Conservation (phyloP, 129 eudicot genomes). For the Heracleum sosnowskyi region DNA sequence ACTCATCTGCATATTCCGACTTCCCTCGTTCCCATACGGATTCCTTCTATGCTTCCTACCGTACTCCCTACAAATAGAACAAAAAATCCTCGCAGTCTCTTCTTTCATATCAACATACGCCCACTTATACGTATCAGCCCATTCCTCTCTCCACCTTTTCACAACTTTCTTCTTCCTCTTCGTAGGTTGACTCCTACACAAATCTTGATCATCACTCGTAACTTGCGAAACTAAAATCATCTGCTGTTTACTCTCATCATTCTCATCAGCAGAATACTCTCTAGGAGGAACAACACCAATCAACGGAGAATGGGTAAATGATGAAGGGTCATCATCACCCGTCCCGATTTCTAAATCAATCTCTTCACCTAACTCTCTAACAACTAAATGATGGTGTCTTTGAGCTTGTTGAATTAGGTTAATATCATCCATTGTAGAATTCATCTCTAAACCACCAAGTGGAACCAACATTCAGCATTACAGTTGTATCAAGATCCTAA, state of each 20-base stretch:
- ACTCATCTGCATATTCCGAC: constrained; percentile 99
- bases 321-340: constrained; percentile 66
- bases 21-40: constrained; percentile 98
- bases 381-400: constrained; percentile 71
- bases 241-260: constrained; percentile 59
- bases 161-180: constrained; percentile 95
- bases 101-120: constrained; percentile 97
- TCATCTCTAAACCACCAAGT: constrained; percentile 77
- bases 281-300: constrained; percentile 48
- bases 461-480: constrained; percentile 98
- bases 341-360: constrained; percentile 95
- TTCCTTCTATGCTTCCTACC: constrained; percentile 94
- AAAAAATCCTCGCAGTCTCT: constrained; percentile 89
- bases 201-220: constrained; percentile 59
- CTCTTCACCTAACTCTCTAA: constrained; percentile 82
- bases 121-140: constrained; percentile 99
- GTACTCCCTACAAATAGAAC: constrained; percentile 89
- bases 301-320: constrained; percentile 50
- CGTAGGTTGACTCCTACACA: constrained; percentile 44
- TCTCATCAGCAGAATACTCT: constrained; percentile 74
- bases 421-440: constrained; percentile 90
- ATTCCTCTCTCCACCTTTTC: constrained; percentile 96
- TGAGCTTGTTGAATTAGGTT: constrained; percentile 72
- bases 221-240: constrained; percentile 51
- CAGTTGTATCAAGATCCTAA: constrained; percentile 35